phyloP scores from a whole-genome alignment of 2,329 filamentous ascomycete genomes.

The Phaeophleospora eucalypticola region DNA sequence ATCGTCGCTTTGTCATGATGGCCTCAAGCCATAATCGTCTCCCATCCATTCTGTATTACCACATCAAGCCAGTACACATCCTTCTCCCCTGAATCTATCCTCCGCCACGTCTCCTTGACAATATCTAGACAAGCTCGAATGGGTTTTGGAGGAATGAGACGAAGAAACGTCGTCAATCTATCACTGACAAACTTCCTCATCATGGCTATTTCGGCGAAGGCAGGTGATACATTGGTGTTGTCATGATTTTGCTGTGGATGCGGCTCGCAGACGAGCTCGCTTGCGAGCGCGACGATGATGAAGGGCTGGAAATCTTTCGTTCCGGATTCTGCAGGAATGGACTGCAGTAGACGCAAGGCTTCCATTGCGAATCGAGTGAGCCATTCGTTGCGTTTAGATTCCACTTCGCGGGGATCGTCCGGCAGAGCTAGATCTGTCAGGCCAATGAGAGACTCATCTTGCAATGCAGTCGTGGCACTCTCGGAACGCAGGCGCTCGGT shows the following conservation, averaged over 20 bases:
- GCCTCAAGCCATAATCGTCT: constrained; percentile 51
- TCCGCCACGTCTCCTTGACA: constrained; percentile 51
- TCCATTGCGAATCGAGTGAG: constrained; percentile 52
- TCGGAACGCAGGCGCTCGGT: constrained; percentile 8
- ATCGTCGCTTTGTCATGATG: too few relatives aligned
- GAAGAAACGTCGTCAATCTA: constrained; percentile 12
- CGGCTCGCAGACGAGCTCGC: constrained; percentile 18
- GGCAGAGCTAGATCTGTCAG: not conserved
- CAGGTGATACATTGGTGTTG: constrained; percentile 2
- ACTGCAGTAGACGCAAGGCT: constrained; percentile 48
- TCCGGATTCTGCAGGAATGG: constrained; percentile 50
- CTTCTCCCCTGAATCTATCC: constrained; percentile 46
- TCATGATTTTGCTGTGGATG: not conserved
- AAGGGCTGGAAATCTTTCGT: constrained; percentile 54
- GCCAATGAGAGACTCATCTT: constrained; percentile 4
- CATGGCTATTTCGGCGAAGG: constrained; percentile 17
- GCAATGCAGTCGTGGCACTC: too few relatives aligned
- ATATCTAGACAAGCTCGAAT: constrained; percentile 48
- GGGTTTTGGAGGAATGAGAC: constrained; percentile 48
- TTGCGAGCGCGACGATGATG: constrained; percentile 43
- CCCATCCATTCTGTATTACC: constrained; percentile 56
- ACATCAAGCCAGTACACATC: constrained; percentile 56
- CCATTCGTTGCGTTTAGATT: constrained; percentile 34
- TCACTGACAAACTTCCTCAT: constrained; percentile 21
- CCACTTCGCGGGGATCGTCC: not conserved